A percentile compares a stretch with the other conserved stretches of the same genome.
These are phyloP conservation scores for Kodamaea arcana DNA, from an alignment of 1,139 yeast genomes.

Conservation along the genomic window DNA sequence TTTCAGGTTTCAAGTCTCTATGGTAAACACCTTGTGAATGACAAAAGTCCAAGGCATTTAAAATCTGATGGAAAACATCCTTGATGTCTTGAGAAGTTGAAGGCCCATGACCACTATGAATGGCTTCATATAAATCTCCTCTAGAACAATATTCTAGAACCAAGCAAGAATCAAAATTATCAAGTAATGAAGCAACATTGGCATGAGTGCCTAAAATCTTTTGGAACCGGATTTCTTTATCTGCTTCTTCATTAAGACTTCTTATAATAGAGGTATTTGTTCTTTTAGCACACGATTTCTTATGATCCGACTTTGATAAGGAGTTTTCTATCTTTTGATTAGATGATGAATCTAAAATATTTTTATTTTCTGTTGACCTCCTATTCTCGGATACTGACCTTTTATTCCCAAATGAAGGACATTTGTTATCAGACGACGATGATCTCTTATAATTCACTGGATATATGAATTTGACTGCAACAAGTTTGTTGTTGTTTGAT, in stretches of 20 bases:
- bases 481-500: conserved; percentile 44
- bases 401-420: no score
- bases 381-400: no score
- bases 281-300: conserved; percentile 21
- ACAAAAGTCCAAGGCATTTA: conserved; percentile 75
- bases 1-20: conserved; percentile 88
- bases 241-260: conserved; percentile 57
- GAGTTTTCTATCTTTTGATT: not conserved
- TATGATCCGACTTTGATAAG: conserved; percentile 5
- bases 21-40: conserved; percentile 74
- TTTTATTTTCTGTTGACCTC: no score
- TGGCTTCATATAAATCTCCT: conserved; percentile 93
- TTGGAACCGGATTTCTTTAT: conserved; percentile 76
- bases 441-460: conserved; percentile 41
- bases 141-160: conserved; percentile 84
- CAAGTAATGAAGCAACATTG: conserved; percentile 64
- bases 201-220: conserved; percentile 61
- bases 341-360: no score
- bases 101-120: conserved; percentile 78
- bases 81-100: conserved; percentile 69
- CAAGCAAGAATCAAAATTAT: conserved; percentile 76
- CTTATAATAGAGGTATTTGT: conserved; percentile 26
- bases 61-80: conserved; percentile 70
- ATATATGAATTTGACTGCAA: conserved; percentile 80
- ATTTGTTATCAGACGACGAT: conserved; percentile 16